Evolutionary conservation across 2,329 filamentous ascomycete genomes (phyloP), one percentile per base, ranked within the genome.

Genomic region (Xylariales sp.): DNA sequence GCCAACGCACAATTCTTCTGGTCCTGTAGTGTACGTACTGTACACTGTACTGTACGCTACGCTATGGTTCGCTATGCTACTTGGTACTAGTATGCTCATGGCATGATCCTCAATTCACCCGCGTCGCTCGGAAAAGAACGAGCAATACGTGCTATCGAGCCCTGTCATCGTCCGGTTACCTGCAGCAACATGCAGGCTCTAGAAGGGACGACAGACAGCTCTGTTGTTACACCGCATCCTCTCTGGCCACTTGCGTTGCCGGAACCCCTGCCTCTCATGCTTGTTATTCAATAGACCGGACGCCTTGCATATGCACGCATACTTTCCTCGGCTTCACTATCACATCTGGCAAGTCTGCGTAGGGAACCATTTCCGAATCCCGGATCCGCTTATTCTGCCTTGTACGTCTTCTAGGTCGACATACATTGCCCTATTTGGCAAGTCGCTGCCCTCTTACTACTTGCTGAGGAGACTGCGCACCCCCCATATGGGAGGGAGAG

Each of bases 231-330:
- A 70, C 50, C 12, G 34, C 71, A 53, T 64, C 14, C 41, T 49
- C 16, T 62, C 52, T 30, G 56, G 49, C 71, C 69, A 71, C 58
- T 70, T 53, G 65, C 52, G 50, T 57, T 32, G 53, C 45, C 46
- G 6, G n/a, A 23, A 69, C 65, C 71, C 69, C 62, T 68, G 65
- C 57, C 57, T 36, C 30, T 30, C 63, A 54, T 69, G 67, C 62
- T 65, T 58, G 49, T 61, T 52, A 18, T 60, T 67, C 68, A 71
- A 71, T 70, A 71, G 66, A 70, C 61, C 46, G 46, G 36, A 67
- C 58, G 53, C 23, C 69, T 36, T 63, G 68, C 70, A 70, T 67
- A 68, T 68, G 59, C 57, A 56, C 41, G 58, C 53, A 41, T 55
- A 58, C 62, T 32, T 60, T 36, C 61, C 66, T 58, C 66, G 64